Evolutionary conservation across 495 filamentous ascomycete genomes (phyloP).

Genomic region (Tuber borchii): DNA sequence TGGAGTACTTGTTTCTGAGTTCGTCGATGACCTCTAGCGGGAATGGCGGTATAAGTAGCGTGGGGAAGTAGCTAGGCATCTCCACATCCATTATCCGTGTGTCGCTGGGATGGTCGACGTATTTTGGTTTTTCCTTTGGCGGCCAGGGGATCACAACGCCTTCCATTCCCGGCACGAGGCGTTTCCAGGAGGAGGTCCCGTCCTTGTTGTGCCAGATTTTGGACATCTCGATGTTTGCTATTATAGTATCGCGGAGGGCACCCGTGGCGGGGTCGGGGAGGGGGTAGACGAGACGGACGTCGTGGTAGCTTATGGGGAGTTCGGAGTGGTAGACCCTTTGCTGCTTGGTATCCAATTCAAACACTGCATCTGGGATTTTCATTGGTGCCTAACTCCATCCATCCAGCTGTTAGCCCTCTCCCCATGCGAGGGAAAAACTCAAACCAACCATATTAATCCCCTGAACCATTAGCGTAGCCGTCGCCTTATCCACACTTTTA

Average conservation of each 20-base stretch:
- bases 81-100: slow-evolving; percentile 72
- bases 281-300: slow-evolving; percentile 74
- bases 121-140: slow-evolving; percentile 45
- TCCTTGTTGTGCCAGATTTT: slow-evolving; percentile 47
- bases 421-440: slow-evolving; percentile 2
- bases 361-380: slow-evolving; percentile 52
- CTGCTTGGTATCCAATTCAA: slow-evolving; percentile 45
- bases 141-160: slow-evolving; percentile 72
- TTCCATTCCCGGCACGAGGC: slow-evolving; percentile 53
- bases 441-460: slow-evolving; percentile 61
- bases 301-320: slow-evolving; percentile 56
- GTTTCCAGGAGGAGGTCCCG: slow-evolving; percentile 46
- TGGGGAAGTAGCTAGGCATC: slow-evolving; percentile 65
- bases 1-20: slow-evolving; percentile 74
- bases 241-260: slow-evolving; percentile 61
- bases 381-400: slow-evolving; percentile 26
- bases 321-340: slow-evolving; percentile 37
- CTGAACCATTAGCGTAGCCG: slow-evolving; percentile 56
- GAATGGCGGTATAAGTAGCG: slow-evolving; percentile 68
- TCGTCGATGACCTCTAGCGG: slow-evolving; percentile 74
- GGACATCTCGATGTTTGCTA: slow-evolving; percentile 57
- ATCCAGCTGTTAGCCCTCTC: background rate
- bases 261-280: slow-evolving; percentile 59
- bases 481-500: slow-evolving; percentile 50
- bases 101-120: slow-evolving; percentile 56